A percentile compares a stretch with the other conserved stretches of the same genome.
Conservation (phyloP, 2,329 filamentous ascomycete species). For the Aureobasidium sp. region DNA sequence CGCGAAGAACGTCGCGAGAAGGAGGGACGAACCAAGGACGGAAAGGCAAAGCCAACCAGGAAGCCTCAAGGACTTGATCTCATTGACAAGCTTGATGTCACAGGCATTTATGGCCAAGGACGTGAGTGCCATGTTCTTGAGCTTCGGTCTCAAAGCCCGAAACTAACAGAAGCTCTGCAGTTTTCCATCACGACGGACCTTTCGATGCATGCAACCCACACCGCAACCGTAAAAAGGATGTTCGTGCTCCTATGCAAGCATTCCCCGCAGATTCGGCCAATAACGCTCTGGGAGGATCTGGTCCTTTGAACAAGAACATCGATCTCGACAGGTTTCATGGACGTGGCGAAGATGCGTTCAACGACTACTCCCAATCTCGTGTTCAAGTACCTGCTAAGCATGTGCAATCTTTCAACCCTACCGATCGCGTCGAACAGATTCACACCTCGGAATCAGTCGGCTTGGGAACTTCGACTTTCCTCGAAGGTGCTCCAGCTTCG, state of each 20-base stretch:
- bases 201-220: conserved; percentile 96
- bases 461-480: conserved; percentile 86
- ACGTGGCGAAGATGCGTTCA: conserved; percentile 71
- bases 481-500: conserved; percentile 87
- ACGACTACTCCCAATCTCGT: conserved; percentile 58
- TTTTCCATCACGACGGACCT: conserved; percentile 95
- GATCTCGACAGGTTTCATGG: conserved; percentile 88
- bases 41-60: conserved; percentile 25
- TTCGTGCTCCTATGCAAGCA: conserved; percentile 87
- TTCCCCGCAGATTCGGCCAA: conserved; percentile 90
- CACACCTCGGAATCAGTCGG: conserved; percentile 79
- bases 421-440: conserved; percentile 58
- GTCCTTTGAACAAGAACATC: conserved; percentile 70
- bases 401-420: conserved; percentile 54
- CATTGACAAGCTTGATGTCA: conserved; percentile 94
- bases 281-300: conserved; percentile 81
- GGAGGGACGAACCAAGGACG: conserved; percentile 25
- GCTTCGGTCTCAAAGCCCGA: neutral
- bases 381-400: conserved; percentile 17
- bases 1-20: conserved; percentile 42
- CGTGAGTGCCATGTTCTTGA: conserved; percentile 47
- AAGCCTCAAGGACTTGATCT: conserved; percentile 60
- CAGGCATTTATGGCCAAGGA: conserved; percentile 88
- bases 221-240: conserved; percentile 76
- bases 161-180: conserved; percentile 37